phyloP scores from a whole-genome alignment of 164 flowering plant genomes.

The Umbilicus rupestris region DNA sequence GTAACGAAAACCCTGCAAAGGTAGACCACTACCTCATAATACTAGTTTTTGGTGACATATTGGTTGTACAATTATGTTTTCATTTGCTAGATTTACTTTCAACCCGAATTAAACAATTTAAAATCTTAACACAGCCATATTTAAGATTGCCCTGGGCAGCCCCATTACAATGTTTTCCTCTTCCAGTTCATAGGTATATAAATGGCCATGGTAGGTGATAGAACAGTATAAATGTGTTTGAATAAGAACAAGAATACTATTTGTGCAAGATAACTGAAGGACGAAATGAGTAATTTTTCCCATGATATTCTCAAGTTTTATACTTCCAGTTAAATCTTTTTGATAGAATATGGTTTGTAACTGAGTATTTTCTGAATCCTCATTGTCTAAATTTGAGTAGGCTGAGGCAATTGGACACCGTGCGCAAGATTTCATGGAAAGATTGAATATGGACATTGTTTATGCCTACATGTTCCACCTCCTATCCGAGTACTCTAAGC shows the following conservation, averaged over 20 bases:
- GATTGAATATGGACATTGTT: conserved; percentile 46
- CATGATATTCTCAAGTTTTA: neutral
- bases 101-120: no score
- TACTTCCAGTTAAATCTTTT: neutral
- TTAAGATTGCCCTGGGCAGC: no score
- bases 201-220: no score
- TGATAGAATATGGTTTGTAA: neutral
- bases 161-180: no score
- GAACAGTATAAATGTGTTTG: no score
- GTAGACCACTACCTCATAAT: conserved; percentile 26
- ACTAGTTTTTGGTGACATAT: no score
- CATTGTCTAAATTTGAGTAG: conserved; percentile 24
- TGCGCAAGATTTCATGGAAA: conserved; percentile 61
- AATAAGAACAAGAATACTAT: no score
- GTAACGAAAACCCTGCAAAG: conserved; percentile 41
- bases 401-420: conserved; percentile 63
- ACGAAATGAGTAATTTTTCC: neutral
- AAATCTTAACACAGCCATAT: no score
- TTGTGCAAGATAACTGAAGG: neutral
- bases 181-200: no score
- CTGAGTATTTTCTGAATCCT: no score
- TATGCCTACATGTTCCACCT: conserved; percentile 88
- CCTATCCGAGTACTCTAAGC: conserved; percentile 54
- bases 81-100: no score
- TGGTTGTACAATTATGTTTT: no score